Base-by-base conservation (phyloP, 129 eudicot genomes). In the Centrapalus pauciflorus region DNA sequence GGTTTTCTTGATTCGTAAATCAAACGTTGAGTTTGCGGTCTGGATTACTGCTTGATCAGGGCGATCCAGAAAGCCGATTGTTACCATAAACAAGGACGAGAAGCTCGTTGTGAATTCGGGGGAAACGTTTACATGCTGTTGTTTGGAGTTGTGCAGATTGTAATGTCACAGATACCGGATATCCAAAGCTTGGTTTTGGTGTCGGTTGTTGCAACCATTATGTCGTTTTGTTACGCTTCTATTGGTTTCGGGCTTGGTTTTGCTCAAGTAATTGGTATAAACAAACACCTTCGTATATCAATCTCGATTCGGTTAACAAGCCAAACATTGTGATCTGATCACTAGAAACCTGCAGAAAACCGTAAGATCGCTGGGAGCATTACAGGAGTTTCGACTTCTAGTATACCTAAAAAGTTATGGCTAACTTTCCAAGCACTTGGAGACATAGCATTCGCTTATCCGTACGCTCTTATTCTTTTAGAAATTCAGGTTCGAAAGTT, bases 371-470 rank as follows among this genome's bases (percentile, higher is more conserved):
- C 24, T 71, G 85, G 71, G 61, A 75, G 69, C 65, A 43, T 79
- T 7, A 75, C 77, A 3, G 95, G 97, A 27, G 64, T 72, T 5
- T 78, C 82, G 4, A 80, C 78, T 0, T 32, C 61, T n/a, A 61
- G 73, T 61, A 54, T 84, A 32, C 69, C 95, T 46, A 83, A 82
- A 0, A 91, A 85, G 82, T 32, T 71, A 26, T 91, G 94, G 90
- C 55, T 80, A 70, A 75, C 79, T 66, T 91, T 87, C 57, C 69
- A 77, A 68, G 96, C 97, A 52, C 78, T 91, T 21, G 96, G 96
- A 23, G 86, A 83, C 71, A 91, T 91, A 25, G 97, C 97, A 4
- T 91, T 87, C 48, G 95, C 97, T 20, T 91, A 87, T 48, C 80
- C 87, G 0, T 91, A 80, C 26, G 79, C 96, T n/a, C 81, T 76